Conservation (phyloP, 2,329 filamentous ascomycete genomes). For the Colletotrichum sp. region DNA sequence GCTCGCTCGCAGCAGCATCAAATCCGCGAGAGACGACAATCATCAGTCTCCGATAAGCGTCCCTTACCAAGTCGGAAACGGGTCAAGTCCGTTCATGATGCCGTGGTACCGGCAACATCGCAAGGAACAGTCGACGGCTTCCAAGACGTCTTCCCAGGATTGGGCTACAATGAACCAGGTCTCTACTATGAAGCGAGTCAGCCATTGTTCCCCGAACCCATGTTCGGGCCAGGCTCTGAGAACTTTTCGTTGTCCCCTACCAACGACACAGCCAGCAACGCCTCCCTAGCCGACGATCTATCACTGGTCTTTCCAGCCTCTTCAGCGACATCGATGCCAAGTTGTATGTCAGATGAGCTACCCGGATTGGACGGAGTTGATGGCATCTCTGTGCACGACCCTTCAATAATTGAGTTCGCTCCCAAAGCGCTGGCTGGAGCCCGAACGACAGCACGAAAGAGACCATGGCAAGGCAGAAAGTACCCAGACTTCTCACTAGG, state of each 20-base stretch:
- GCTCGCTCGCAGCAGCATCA: conserved; percentile 19
- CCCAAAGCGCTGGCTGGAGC: too few species aligned
- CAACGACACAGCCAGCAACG: not conserved
- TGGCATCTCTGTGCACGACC: not conserved
- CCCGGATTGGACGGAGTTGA: not conserved
- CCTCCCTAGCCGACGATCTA: not conserved
- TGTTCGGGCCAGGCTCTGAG: not conserved
- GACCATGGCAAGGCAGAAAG: not conserved
- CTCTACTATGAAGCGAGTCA: not conserved
- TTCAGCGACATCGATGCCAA: not conserved
- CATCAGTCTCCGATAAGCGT: not conserved
- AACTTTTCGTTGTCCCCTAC: not conserved
- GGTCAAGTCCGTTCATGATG: not conserved
- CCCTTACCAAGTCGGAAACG: not conserved
- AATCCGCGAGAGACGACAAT: not conserved
- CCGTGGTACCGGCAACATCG: not conserved
- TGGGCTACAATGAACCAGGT: not conserved
- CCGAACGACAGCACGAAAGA: not conserved
- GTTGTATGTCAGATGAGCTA: not conserved
- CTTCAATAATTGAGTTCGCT: not conserved
- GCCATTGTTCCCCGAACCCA: not conserved
- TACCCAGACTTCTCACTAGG: not conserved
- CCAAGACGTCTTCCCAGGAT: not conserved
- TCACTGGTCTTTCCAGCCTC: not conserved
- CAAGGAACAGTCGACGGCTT: not conserved